A percentile compares a stretch with the other conserved stretches of the same genome.
Conservation (phyloP, 768 basidiomycete genomes). For the Pholiota molesta region DNA sequence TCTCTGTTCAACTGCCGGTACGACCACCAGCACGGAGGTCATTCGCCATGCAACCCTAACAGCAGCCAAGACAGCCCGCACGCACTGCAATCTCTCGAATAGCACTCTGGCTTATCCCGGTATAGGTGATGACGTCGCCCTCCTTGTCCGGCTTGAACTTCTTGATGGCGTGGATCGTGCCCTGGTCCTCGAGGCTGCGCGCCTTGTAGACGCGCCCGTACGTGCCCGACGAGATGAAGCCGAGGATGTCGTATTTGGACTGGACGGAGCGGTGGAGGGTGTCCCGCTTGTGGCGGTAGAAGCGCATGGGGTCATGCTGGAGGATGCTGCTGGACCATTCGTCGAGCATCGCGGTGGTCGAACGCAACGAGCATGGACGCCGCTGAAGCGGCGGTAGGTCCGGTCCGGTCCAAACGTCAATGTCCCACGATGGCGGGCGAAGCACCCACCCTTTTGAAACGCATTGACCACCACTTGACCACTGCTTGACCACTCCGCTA, state of each 20-base stretch:
- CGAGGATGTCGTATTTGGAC: slow-evolving; percentile 88
- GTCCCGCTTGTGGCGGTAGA: slow-evolving; percentile 83
- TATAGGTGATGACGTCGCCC: slow-evolving; percentile 93
- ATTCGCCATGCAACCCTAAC: background rate
- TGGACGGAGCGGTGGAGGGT: slow-evolving; percentile 63
- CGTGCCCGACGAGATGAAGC: slow-evolving; percentile 98
- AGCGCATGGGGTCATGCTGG: slow-evolving; percentile 81
- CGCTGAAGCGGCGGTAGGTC: too few species aligned
- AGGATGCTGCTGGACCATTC: slow-evolving; percentile 39
- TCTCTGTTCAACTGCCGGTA: slow-evolving; percentile 77
- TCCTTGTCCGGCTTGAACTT: slow-evolving; percentile 99
- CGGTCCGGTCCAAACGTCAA: too few species aligned
- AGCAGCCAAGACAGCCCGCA: slow-evolving; percentile 11
- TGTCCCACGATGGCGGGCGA: too few species aligned
- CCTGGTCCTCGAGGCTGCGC: slow-evolving; percentile 70
- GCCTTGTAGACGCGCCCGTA: slow-evolving; percentile 99
- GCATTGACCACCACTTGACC: too few species aligned
- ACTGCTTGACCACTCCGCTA: too few species aligned
- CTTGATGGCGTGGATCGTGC: slow-evolving; percentile 90
- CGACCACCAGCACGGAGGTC: slow-evolving; percentile 9
- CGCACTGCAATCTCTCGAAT: slow-evolving; percentile 94
- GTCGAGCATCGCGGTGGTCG: slow-evolving; percentile 27
- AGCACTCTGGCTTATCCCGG: slow-evolving; percentile 97
- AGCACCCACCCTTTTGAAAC: too few species aligned
- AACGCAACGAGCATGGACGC: too few species aligned